Percentiles rank a stretch among this genome's conserved stretches.
phyloP scores from a whole-genome alignment of 2,329 filamentous ascomycete genomes.

The Ophiostoma himal-ulmi region DNA sequence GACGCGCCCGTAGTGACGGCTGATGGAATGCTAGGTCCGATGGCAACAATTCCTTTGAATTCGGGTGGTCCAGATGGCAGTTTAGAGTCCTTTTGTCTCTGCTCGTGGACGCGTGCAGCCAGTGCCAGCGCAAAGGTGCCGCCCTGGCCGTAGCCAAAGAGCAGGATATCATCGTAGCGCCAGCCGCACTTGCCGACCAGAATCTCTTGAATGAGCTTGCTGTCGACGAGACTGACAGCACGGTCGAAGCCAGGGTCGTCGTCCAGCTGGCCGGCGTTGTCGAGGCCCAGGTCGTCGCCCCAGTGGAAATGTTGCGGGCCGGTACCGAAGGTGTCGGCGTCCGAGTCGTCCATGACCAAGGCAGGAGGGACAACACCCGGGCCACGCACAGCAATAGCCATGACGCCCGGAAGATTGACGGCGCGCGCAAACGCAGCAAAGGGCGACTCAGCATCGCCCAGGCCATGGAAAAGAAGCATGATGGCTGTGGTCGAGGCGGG shows the following conservation, averaged over 20 bases:
- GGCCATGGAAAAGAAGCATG: conserved; percentile 75
- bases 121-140: conserved; percentile 56
- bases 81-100: background rate
- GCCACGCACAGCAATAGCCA: conserved; percentile 67
- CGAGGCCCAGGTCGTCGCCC: conserved; percentile 60
- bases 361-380: conserved; percentile 61
- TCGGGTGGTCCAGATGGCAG: conserved; percentile 16
- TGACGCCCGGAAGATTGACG: conserved; percentile 69
- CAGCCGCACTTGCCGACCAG: conserved; percentile 55
- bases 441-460: conserved; percentile 66
- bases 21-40: conserved; percentile 54
- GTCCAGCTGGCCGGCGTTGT: conserved; percentile 50
- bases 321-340: conserved; percentile 23
- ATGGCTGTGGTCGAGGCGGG: conserved; percentile 64
- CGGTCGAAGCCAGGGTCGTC: conserved; percentile 56
- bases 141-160: conserved; percentile 64
- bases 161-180: conserved; percentile 51
- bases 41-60: conserved; percentile 46
- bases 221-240: conserved; percentile 43
- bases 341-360: conserved; percentile 44
- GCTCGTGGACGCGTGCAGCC: conserved; percentile 35
- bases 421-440: conserved; percentile 65
- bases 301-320: conserved; percentile 49
- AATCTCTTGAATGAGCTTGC: conserved; percentile 46
- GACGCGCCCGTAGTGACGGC: conserved; percentile 36